phyloP scores from a whole-genome alignment of 2,329 filamentous ascomycete species.

The Atkinsonella texensis region DNA sequence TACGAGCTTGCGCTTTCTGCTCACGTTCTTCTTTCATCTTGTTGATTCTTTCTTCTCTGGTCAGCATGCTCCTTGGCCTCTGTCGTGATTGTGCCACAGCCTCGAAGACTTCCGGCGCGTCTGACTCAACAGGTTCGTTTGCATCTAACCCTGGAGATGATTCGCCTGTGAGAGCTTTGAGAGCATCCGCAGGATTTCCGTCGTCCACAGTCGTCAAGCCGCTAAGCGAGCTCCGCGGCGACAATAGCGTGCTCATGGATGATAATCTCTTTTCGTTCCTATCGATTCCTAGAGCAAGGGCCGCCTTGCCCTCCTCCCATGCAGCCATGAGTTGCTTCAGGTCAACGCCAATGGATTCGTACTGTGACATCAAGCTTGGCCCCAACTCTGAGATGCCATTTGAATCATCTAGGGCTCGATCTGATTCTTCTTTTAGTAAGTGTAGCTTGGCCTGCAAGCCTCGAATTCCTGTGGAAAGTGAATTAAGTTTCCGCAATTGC shows the following conservation, averaged over 20 bases:
- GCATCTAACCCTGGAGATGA: slow-evolving; percentile 38
- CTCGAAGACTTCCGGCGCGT: slow-evolving; percentile 77
- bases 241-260: slow-evolving; percentile 47
- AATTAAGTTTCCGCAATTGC: slow-evolving; percentile 79
- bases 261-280: slow-evolving; percentile 62
- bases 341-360: slow-evolving; percentile 87
- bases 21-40: slow-evolving; percentile 83
- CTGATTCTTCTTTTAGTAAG: slow-evolving; percentile 80
- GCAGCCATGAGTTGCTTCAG: slow-evolving; percentile 68
- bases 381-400: slow-evolving; percentile 64
- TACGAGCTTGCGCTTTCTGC: slow-evolving; percentile 56
- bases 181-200: slow-evolving; percentile 42
- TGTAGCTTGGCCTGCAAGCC: slow-evolving; percentile 92
- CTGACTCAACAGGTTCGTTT: slow-evolving; percentile 44
- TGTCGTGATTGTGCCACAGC: slow-evolving; percentile 60
- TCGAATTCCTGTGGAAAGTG: slow-evolving; percentile 79
- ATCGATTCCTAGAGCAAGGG: slow-evolving; percentile 70
- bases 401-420: slow-evolving; percentile 62
- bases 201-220: slow-evolving; percentile 54
- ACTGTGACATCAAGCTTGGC: slow-evolving; percentile 70
- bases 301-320: slow-evolving; percentile 81
- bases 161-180: slow-evolving; percentile 70
- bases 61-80: slow-evolving; percentile 53
- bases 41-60: slow-evolving; percentile 73
- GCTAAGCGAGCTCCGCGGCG: slow-evolving; percentile 51